phyloP scores from a whole-genome alignment of 495 filamentous ascomycete genomes.

The Pyrenula aspistea region DNA sequence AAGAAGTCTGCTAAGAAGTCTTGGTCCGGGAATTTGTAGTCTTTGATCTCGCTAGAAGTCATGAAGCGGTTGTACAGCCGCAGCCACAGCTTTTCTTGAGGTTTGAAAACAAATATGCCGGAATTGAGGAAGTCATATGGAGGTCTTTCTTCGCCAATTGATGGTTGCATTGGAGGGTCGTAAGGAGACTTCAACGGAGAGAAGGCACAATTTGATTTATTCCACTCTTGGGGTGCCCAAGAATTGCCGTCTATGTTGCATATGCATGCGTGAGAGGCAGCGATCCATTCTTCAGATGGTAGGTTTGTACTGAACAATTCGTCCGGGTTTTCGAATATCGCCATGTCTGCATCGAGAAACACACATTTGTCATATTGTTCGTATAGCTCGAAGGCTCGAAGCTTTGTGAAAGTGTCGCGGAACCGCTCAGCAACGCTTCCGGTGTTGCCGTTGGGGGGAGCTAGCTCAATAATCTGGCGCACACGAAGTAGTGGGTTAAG shows the following conservation, averaged over 20 bases:
- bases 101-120: constrained; percentile 43
- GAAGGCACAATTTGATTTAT: background rate
- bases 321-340: constrained; percentile 31
- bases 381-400: constrained; percentile 34
- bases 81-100: constrained; percentile 27
- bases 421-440: constrained; percentile 15
- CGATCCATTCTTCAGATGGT: background rate
- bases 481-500: background rate
- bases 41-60: constrained; percentile 17
- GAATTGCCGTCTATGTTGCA: background rate
- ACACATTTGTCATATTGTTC: constrained; percentile 22
- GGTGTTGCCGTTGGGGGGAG: background rate
- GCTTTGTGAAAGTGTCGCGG: constrained; percentile 43
- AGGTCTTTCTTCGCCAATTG: constrained; percentile 15
- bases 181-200: background rate
- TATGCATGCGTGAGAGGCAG: background rate
- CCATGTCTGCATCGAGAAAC: constrained; percentile 41
- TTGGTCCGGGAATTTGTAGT: constrained; percentile 38
- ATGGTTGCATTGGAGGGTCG: background rate
- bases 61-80: constrained; percentile 25
- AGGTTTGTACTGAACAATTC: constrained; percentile 8
- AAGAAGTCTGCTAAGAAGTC: constrained; percentile 40
- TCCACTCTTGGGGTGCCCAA: background rate
- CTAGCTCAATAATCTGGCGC: background rate
- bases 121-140: constrained; percentile 24